Conservation (phyloP, 73 alveolate genomes). For the Paramecium pentaurelia region DNA sequence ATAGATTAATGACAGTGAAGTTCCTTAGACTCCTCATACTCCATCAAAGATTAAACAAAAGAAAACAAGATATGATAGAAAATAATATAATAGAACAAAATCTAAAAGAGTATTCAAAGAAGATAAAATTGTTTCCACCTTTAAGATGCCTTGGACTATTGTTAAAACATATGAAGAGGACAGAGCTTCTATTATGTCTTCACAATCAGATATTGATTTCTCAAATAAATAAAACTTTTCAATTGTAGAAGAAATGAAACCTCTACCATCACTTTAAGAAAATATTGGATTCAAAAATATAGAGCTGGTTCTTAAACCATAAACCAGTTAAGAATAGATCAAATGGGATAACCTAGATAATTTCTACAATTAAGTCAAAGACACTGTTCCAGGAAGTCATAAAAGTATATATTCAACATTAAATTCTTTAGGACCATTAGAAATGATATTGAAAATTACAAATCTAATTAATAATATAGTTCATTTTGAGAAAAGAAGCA, state of each 20-base stretch:
- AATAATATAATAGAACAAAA: neutral
- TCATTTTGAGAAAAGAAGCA: constrained; percentile 13
- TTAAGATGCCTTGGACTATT: constrained; percentile 44
- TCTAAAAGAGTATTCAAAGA: constrained; percentile 10
- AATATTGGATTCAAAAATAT: neutral
- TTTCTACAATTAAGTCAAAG: neutral
- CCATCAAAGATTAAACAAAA: neutral
- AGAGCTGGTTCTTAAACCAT: neutral
- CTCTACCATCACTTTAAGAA: neutral
- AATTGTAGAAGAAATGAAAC: neutral
- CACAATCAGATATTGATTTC: neutral
- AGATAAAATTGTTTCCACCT: constrained; percentile 19
- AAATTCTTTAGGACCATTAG: neutral
- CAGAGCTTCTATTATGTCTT: neutral
- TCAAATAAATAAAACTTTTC: neutral
- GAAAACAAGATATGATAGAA: neutral
- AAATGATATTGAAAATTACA: neutral
- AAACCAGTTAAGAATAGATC: neutral
- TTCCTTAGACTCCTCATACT: neutral
- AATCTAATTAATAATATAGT: neutral
- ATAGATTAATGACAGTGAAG: neutral
- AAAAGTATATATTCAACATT: neutral
- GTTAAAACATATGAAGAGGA: neutral
- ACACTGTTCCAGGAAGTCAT: constrained; percentile 1
- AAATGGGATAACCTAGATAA: constrained; percentile 40